Base-by-base conservation (phyloP, 2,329 filamentous ascomycete species). In the Stenocarpella maydis region DNA sequence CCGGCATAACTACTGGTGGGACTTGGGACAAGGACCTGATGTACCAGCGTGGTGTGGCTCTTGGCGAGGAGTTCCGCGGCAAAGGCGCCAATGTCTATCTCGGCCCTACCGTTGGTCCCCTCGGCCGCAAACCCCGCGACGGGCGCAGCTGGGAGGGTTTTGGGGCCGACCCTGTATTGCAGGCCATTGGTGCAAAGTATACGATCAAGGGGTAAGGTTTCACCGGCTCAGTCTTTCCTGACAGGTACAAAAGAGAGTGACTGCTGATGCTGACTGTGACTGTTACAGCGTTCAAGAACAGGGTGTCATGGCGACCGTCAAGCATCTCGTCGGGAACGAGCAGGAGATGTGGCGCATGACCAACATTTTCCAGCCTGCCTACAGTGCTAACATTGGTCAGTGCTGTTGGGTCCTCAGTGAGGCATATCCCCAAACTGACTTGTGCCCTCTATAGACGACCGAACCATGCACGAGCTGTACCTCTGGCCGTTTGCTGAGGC, bases 271-370 rank as follows among this genome's bases (percentile, higher is more conserved):
- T 69, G 34, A 71, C 53, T 10, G 34, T 17, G 1, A 53, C 19
- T 26, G 15, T 15, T 12, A 8, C 17, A 71, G 69, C 61, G 95
- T 97, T 53, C 94, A 97, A 78, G 88, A 91, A 75, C 89, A 90
- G 17, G 93, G 93, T 77, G 88, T 95, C 65, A 91, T 97, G 80
- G 93, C 94, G 71, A 94, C 91, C 75, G 91, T 91, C 55, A 95
- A 95, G 84, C 92, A 95, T 77, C 91, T 84, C 77, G 87, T 93
- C 69, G 86, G 82, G 60, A 92, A 95, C 74, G 92, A 93, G 80
- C 93, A 94, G 81, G 88, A 90, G 76, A 86, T 90, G 53, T 77
- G 87, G 74, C 84, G 86, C 75, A 89, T 86, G 84, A 86, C 86
- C 75, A 86, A 86, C 72, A 78, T 81, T 1, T 71, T 86, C 3